Percentiles rank a stretch among this genome's conserved stretches.
Evolutionary conservation across 1,284 basidiomycete species (phyloP).

Genomic region (Lignosus rhinocerotis): DNA sequence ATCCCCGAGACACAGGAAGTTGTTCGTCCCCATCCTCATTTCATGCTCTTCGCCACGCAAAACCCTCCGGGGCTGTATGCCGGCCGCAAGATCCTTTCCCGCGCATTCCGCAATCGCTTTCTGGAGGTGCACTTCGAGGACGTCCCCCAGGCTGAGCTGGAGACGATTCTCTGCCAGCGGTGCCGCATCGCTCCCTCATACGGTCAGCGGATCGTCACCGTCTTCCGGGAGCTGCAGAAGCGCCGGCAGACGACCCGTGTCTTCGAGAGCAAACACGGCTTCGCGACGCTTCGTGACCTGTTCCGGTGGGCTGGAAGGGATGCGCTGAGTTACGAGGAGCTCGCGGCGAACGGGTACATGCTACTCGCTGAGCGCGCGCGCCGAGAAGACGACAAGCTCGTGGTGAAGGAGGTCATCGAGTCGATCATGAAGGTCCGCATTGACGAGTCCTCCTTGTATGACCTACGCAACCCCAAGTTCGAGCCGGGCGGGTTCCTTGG

Average conservation of each 20-base stretch:
- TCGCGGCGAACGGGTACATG: slow-evolving; percentile 98
- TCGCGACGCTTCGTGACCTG: slow-evolving; percentile 94
- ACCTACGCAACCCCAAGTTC: slow-evolving; percentile 49
- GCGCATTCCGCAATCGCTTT: slow-evolving; percentile 98
- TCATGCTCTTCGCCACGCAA: slow-evolving; percentile 98
- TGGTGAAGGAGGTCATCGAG: slow-evolving; percentile 94
- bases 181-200: slow-evolving; percentile 93
- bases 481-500: slow-evolving; percentile 55
- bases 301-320: slow-evolving; percentile 97
- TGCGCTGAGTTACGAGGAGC: slow-evolving; percentile 86
- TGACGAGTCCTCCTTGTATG: slow-evolving; percentile 71
- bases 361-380: slow-evolving; percentile 92
- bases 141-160: slow-evolving; percentile 91
- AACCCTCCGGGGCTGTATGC: slow-evolving; percentile 98
- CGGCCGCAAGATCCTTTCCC: slow-evolving; percentile 92
- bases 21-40: slow-evolving; percentile 90
- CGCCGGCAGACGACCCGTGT: slow-evolving; percentile 89
- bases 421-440: slow-evolving; percentile 88
- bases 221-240: slow-evolving; percentile 93
- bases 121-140: slow-evolving; percentile 98
- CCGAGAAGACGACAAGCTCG: slow-evolving; percentile 80
- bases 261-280: slow-evolving; percentile 97
- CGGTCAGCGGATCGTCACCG: slow-evolving; percentile 86
- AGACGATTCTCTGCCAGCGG: slow-evolving; percentile 88
- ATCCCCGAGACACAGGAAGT: slow-evolving; percentile 98